Percentiles rank a stretch among this genome's conserved stretches.
These are phyloP conservation scores for Cladorrhinum samala DNA, from an alignment of 495 filamentous ascomycete genomes.

Conservation along the genomic window DNA sequence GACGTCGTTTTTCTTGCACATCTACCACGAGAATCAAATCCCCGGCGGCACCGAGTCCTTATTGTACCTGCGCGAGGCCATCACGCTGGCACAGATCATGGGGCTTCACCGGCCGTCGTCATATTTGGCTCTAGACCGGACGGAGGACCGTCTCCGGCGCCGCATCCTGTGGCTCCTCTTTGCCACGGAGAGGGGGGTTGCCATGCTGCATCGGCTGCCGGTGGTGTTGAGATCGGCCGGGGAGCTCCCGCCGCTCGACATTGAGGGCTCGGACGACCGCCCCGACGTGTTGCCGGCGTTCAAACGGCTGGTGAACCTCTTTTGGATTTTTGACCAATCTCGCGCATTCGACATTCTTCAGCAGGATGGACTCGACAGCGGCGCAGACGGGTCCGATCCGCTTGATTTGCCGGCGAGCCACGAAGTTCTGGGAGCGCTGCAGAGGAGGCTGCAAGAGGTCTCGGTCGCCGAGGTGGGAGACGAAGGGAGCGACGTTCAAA, in stretches of 20 bases:
- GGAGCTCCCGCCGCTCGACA: conserved; percentile 23
- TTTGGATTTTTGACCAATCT: conserved; percentile 36
- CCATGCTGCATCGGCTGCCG: conserved; percentile 41
- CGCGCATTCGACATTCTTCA: conserved; percentile 37
- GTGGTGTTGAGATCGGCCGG: conserved; percentile 32
- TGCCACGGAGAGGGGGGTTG: conserved; percentile 42
- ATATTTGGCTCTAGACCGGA: conserved; percentile 23
- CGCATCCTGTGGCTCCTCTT: conserved; percentile 42
- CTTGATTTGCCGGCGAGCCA: too few relatives aligned
- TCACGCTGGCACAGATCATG: conserved; percentile 42
- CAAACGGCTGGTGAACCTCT: conserved; percentile 38
- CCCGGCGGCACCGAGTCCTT: conserved; percentile 35
- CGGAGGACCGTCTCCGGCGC: conserved; percentile 34
- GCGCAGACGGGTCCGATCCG: too few relatives aligned
- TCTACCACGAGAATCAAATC: conserved; percentile 41
- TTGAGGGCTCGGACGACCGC: conserved; percentile 26
- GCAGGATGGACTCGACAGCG: conserved; percentile 24
- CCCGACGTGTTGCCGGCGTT: conserved; percentile 36
- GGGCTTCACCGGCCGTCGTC: conserved; percentile 33
- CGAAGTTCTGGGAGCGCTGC: conserved; percentile 25
- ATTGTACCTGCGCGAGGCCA: conserved; percentile 39
- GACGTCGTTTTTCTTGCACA: conserved; percentile 42
- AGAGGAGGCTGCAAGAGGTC: conserved; percentile 31
- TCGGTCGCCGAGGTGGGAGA: conserved; percentile 19
- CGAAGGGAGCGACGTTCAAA: conserved; percentile 35